Base-by-base conservation (phyloP, 306 rosid genomes). In the Quercus alba region DNA sequence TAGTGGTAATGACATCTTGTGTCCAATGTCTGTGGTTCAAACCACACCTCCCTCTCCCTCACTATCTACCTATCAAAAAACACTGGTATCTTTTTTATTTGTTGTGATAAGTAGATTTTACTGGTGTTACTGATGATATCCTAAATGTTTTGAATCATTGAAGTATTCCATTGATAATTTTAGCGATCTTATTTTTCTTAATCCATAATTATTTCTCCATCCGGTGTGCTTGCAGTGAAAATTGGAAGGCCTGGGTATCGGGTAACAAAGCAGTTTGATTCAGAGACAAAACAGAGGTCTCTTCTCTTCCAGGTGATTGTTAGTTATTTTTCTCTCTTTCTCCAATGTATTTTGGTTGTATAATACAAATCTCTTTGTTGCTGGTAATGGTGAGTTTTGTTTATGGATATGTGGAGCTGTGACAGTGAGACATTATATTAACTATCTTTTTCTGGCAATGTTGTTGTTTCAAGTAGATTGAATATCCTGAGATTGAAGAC, bases 401-500 rank as follows among this genome's bases (percentile, higher is more conserved):
- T 28, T 14, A 5, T 64, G 26, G 14, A 44, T 77, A 5, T 10
- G 35, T 28, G 7, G 21, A 56, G 46, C 28, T 1, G 55, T 46
- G 14, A 58, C 26, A 44, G 3, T 31, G 28, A 20, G 54, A 35
- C 19, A 12, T 30, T 25, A 14, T 23, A 15, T 25, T 70, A 74
- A 18, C n/a, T 61, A 14, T 13, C 38, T 20, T 18, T 72, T 28
- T 63, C 20, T 26, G 64, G 56, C 17, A 4, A 41, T 62, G 14
- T 56, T 46, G 35, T 35, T 71, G 0, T 76, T 76, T 55, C 14
- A 3, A 81, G 86, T 80, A 95, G 99, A 95, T 95, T 84, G 99
- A 95, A 81, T 95, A 91, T 84, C 99, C 99, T 56, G 99, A 95
- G 80, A 95, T 95, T 83, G 99, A 93, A 88, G 99, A 95, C 84